Evolutionary conservation across 768 basidiomycete species (phyloP), one percentile per base, ranked within the genome.

Genomic region (Lentinula edodes): DNA sequence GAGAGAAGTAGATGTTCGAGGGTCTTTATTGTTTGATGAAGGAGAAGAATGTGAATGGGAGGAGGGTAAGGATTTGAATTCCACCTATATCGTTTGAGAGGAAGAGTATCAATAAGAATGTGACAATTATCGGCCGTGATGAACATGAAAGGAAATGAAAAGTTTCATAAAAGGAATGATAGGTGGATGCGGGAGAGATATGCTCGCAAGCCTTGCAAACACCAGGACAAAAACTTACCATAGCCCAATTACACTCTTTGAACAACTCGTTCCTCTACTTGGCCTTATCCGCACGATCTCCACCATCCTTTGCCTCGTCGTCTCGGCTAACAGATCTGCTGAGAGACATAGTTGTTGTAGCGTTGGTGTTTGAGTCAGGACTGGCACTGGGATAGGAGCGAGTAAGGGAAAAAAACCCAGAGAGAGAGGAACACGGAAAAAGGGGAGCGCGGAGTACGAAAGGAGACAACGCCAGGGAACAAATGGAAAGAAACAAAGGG

Each of bases 231-330:
- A 28, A 28, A 77, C 87, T 75, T 68, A 95, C 95, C 77, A 98
- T 65, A 18, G 89, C 93, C 94, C 94, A 98, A 68, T 93, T 94
- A 66, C 92, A 91, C 65, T 56, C 55, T 34, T 43, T 56, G 23
- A 56, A 56, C 39, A 56, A 15, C 7, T 45, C 55, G 32, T 15
- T 56, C 32, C 28, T 56, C 55, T 42, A 56, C 28, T 41, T 41
- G 4, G 55, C 42, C 16, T 38, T 42, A 13, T 56, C 35, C 12
- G 34, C 4, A 15, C n/a, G 51, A 15, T 52, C 55, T 13, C 16
- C 38, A 1, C 23, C 55, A 15, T 42, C 38, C 4, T 9, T 13
- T 10, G 18, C 3, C 8, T 28, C 41, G 20, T 56, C 39, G 18
- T 56, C 55, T 56, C 55, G 16, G 15, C 55, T 56, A 8, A 56